phyloP scores from a whole-genome alignment of 169 alveolate genomes.

The Plasmodium coatneyi region DNA sequence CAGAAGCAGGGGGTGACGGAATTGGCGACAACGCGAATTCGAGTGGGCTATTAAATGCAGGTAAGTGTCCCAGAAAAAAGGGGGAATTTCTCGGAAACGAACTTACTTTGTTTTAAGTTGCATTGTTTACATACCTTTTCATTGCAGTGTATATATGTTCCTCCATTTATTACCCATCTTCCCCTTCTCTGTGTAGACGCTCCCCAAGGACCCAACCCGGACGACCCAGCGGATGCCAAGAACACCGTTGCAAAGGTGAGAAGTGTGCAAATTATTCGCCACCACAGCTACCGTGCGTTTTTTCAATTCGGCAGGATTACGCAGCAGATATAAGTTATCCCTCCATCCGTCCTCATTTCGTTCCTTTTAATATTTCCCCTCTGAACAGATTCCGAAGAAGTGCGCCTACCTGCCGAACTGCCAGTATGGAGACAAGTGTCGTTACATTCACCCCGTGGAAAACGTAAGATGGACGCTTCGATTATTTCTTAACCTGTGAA shows the following conservation, averaged over 20 bases:
- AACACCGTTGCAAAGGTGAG: constrained; percentile 34
- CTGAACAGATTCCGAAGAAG: constrained; percentile 76
- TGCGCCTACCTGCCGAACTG: constrained; percentile 85
- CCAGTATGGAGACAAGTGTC: constrained; percentile 86
- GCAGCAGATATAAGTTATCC: background rate
- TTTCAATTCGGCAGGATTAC: background rate
- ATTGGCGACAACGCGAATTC: background rate
- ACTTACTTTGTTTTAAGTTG: background rate
- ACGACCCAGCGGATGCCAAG: background rate
- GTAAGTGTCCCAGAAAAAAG: background rate
- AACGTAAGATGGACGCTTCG: constrained; percentile 17
- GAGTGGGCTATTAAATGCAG: background rate
- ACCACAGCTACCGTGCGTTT: background rate
- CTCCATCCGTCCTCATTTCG: background rate
- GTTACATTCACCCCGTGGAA: constrained; percentile 87
- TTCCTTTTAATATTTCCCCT: background rate
- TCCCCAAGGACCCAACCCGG: background rate
- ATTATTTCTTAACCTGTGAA: background rate
- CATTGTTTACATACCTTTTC: background rate
- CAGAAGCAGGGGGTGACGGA: background rate
- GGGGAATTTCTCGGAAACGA: background rate
- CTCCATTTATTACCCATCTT: background rate
- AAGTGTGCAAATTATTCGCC: background rate
- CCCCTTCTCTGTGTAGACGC: background rate
- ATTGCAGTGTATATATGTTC: background rate